Conservation (phyloP, 495 filamentous ascomycete genomes). For the Podospora didyma region DNA sequence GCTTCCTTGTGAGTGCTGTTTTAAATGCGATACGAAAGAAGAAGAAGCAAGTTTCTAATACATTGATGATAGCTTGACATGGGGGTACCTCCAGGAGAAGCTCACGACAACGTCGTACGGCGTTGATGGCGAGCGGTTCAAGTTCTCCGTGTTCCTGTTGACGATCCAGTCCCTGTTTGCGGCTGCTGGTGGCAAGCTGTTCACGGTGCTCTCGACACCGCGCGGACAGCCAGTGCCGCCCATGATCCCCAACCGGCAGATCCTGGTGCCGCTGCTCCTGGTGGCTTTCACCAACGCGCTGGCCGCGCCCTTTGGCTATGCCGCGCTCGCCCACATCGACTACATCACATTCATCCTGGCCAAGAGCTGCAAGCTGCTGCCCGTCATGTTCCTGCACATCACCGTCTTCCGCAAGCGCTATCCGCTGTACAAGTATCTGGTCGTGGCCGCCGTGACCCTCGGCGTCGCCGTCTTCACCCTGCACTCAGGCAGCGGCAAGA, state of each 20-base stretch:
- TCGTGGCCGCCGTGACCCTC: slow-evolving; percentile 82
- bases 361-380: slow-evolving; percentile 95
- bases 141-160: slow-evolving; percentile 89
- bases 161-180: slow-evolving; percentile 94
- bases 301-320: slow-evolving; percentile 92
- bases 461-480: slow-evolving; percentile 96
- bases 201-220: slow-evolving; percentile 68
- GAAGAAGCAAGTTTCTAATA: too few species aligned
- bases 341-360: slow-evolving; percentile 98
- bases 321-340: slow-evolving; percentile 88
- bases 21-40: background rate
- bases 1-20: slow-evolving; percentile 73
- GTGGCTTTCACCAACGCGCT: slow-evolving; percentile 85
- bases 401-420: slow-evolving; percentile 87
- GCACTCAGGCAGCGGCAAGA: slow-evolving; percentile 64
- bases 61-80: slow-evolving; percentile 64
- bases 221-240: slow-evolving; percentile 45
- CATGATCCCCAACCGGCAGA: slow-evolving; percentile 70
- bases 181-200: slow-evolving; percentile 71
- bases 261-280: slow-evolving; percentile 75
- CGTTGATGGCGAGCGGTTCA: slow-evolving; percentile 65
- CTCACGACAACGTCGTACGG: slow-evolving; percentile 94
- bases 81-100: slow-evolving; percentile 94
- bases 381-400: slow-evolving; percentile 94
- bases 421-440: slow-evolving; percentile 93